Evolutionary conservation across 495 filamentous ascomycete species (phyloP), one percentile per base, ranked within the genome.

Genomic region (Elaphomyces granulatus): DNA sequence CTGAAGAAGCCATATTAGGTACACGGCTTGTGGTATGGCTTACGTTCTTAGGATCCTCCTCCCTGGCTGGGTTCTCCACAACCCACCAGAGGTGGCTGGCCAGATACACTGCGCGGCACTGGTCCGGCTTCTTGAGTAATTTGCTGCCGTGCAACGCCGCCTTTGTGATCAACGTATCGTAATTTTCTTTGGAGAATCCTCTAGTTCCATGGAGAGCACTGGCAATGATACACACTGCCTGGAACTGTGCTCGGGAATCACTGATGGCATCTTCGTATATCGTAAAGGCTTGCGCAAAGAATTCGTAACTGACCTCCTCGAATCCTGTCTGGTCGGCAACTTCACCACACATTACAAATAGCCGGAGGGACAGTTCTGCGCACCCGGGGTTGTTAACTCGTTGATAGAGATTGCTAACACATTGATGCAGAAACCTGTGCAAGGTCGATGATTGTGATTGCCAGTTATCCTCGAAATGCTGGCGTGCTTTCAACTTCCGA

Each of bases 71-170:
- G 49, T 87, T 90, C 33, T 94, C 92, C 26, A 84, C 81, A 1
- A 86, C 84, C 90, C 90, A 98, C 90, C 90, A 98, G 32, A 98
- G 65, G 55, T 98, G 90, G 50, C 83, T 92, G 12, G 92, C 90
- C 43, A 95, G 63, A 49, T 95, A 98, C 8, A 98, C 90, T 1
- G 92, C 92, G 14, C 90, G 74, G 56, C 90, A 98, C 55, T 98
- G 90, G 50, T 98, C 90, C 3, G 90, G 90, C 62, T 96, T 98
- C 64, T 95, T 92, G 45, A 98, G 71, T 37, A 98, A 70, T 57
- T 96, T 96, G 61, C 87, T 95, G 14, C 88, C 92, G 55, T 98
- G 92, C 37, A 94, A 70, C 4, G 90, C 92, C 44, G 83, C 87
- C 64, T 98, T 98, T 12, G 90, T 98, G 49, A 98, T 98, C 17